Base-by-base conservation (phyloP, 139 green algal species). In the Zygnema circumcarinatum region DNA sequence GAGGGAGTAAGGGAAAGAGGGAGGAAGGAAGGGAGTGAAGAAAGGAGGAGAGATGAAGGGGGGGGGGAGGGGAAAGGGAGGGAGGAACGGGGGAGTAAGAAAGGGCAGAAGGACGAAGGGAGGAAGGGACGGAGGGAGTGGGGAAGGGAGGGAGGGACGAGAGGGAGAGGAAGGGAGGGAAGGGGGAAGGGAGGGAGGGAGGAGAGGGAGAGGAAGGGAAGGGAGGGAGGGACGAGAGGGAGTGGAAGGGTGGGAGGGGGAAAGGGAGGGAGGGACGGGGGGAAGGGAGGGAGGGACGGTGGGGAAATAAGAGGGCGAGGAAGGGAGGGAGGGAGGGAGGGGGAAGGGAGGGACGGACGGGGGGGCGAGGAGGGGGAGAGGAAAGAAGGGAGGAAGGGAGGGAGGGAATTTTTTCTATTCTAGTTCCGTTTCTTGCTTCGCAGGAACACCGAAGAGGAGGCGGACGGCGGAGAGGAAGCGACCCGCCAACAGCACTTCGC, bases 401-500 rank as follows among this genome's bases (percentile, higher is more conserved):
- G 32, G 74, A 32, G n/a, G 32, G 25, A 81, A 3, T 36, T 81
- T 81, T 47, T 47, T 47, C 1, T 80, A n/a, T 22, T 62, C 2
- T 22, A 35, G 2, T 67, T 41, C 22, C 29, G 2, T 67, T 2
- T 40, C 0, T 3, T 0, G 22, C 1, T 79, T 3, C 1, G 76
- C 76, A 84, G 76, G 39, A 32, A 31, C 76, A 1, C 22, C 25
- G 47, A 84, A 84, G 76, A 36, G 76, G 47, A 81, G 81, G 56
- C 2, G 81, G 36, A 32, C 38, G n/a, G n/a, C 38, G 35, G 73
- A 88, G 72, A 38, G 83, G 36, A 84, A 84, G 83, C 31, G 83
- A 68, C 83, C 83, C 22, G 83, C 69, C 0, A 88, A 88, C 83
- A 88, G 85, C 79, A 90, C 86, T 41, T 84, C 62, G 68, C 53